Evolutionary conservation across 2,329 filamentous ascomycete species (phyloP).

Genomic region (Alternaria longipes): DNA sequence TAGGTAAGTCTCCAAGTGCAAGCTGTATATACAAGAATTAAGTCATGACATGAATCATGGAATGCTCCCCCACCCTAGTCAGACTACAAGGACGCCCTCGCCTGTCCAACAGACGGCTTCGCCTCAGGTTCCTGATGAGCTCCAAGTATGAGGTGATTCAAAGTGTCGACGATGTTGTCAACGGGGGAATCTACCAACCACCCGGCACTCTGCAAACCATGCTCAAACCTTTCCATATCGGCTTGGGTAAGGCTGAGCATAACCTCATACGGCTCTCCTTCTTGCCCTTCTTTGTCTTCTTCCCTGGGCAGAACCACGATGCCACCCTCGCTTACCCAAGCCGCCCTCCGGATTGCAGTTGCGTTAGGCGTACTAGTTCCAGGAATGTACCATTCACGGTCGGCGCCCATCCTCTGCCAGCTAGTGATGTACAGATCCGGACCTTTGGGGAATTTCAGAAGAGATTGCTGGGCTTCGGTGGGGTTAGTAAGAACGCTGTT

Average conservation of each 20-base stretch:
- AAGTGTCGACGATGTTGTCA: not conserved
- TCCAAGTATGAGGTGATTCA: not conserved
- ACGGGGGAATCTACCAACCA: slow-evolving; percentile 11
- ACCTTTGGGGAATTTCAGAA: slow-evolving; percentile 24
- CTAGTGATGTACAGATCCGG: slow-evolving; percentile 42
- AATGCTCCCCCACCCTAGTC: not conserved
- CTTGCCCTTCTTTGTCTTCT: slow-evolving; percentile 7
- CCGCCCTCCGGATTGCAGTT: slow-evolving; percentile 31
- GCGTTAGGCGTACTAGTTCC: slow-evolving; percentile 25
- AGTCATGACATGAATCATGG: not conserved
- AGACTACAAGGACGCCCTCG: not conserved
- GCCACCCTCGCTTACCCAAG: slow-evolving; percentile 32
- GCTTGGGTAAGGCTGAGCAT: slow-evolving; percentile 29
- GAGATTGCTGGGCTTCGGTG: not conserved
- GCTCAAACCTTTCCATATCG: slow-evolving; percentile 28
- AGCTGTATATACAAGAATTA: not conserved
- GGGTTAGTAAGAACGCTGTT: not conserved
- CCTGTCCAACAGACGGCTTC: not conserved
- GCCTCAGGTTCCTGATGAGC: not conserved
- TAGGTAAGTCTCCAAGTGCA: too few relatives aligned
- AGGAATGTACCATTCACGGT: slow-evolving; percentile 35
- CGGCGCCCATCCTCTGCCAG: slow-evolving; percentile 38
- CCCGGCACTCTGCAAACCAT: slow-evolving; percentile 13
- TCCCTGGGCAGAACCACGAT: slow-evolving; percentile 33
- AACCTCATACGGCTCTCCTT: slow-evolving; percentile 21